These are phyloP conservation scores for Thinopyrum elongatum DNA, from an alignment of 176 grass and related monocot genomes.

Conservation along the genomic window DNA sequence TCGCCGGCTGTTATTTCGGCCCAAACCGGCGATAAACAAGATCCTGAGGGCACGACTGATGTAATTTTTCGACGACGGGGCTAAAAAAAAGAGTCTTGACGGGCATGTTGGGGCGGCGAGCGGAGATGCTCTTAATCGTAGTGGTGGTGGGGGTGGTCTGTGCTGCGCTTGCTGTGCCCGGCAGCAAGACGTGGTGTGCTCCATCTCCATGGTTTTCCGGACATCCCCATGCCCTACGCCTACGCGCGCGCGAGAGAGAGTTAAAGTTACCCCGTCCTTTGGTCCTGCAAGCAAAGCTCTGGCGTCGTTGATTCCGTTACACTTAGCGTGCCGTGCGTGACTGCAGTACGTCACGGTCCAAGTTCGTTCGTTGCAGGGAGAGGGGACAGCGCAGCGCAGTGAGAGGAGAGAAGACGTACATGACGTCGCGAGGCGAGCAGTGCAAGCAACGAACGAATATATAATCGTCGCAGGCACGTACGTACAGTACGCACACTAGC, in stretches of 20 bases:
- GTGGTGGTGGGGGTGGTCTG: neutral
- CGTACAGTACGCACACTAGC: neutral
- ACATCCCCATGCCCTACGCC: neutral
- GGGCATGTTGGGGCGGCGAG: too few relatives aligned
- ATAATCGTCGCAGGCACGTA: constrained; percentile 13
- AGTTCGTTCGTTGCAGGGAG: constrained; percentile 2
- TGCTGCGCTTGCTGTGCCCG: neutral
- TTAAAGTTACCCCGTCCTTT: neutral
- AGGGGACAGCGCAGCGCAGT: neutral
- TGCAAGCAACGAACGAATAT: constrained; percentile 3
- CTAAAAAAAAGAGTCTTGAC: too few relatives aligned
- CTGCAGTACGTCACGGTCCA: constrained; percentile 1
- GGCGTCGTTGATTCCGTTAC: neutral
- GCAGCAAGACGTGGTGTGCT: neutral
- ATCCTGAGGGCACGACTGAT: too few relatives aligned
- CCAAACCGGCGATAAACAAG: too few relatives aligned
- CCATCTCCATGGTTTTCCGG: neutral
- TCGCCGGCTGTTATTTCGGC: too few relatives aligned
- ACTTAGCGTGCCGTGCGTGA: neutral
- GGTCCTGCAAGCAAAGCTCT: neutral
- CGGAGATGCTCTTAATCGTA: too few relatives aligned
- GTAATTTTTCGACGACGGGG: too few relatives aligned
- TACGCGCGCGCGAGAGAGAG: neutral
- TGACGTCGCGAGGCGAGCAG: neutral
- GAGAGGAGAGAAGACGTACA: neutral